A percentile compares a stretch with the other conserved stretches of the same genome.
These are phyloP conservation scores for Ramaria sp. DNA, from an alignment of 768 basidiomycete species.

Conservation along the genomic window DNA sequence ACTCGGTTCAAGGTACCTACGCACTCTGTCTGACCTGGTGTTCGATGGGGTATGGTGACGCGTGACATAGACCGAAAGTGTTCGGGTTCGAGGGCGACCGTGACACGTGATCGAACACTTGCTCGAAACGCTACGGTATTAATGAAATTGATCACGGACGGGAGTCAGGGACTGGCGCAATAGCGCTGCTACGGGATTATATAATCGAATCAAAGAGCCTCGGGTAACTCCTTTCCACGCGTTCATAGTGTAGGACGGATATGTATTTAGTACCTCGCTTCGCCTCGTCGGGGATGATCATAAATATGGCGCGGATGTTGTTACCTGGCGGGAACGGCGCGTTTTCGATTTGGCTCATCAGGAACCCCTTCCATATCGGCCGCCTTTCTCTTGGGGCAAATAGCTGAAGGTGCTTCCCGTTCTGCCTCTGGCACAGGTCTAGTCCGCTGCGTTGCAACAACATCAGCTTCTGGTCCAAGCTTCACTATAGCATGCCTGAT, in stretches of 20 bases:
- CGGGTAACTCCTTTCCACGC: not conserved
- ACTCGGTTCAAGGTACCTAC: too few species aligned
- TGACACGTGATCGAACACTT: too few species aligned
- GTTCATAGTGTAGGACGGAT: not conserved
- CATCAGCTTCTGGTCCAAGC: not conserved
- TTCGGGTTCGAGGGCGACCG: too few species aligned
- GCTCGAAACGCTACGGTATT: too few species aligned
- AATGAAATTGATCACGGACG: too few species aligned
- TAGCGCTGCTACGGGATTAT: too few species aligned
- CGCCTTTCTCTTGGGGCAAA: not conserved
- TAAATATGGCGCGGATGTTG: not conserved
- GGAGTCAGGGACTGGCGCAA: too few species aligned
- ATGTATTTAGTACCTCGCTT: not conserved
- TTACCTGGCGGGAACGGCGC: not conserved
- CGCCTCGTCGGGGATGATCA: not conserved
- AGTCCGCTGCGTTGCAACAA: not conserved
- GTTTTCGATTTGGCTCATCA: not conserved
- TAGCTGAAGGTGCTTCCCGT: not conserved
- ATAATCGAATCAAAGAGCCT: not conserved
- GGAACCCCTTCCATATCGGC: not conserved
- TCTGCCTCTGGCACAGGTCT: not conserved
- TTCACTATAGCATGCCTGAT: not conserved
- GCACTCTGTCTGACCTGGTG: too few species aligned
- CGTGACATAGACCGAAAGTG: too few species aligned
- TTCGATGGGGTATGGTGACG: too few species aligned